Percentiles rank a stretch among this genome's conserved stretches.
Conservation (phyloP, 2,329 filamentous ascomycete species). For the Xylariaceae sp. region DNA sequence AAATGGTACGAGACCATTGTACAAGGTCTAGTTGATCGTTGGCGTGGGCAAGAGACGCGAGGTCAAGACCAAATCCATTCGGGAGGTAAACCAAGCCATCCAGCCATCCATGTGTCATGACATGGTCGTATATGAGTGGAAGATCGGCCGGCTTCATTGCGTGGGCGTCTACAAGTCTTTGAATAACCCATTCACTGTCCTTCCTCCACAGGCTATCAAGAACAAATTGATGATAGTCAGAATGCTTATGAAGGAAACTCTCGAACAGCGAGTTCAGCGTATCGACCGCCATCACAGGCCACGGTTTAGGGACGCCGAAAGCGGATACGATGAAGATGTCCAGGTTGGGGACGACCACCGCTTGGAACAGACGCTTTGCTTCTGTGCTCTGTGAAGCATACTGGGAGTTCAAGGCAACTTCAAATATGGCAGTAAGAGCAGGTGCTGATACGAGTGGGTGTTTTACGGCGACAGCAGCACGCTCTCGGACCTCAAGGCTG, state of each 20-base stretch:
- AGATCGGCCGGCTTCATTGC: slow-evolving; percentile 65
- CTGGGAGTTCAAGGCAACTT: slow-evolving; percentile 58
- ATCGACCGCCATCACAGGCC: slow-evolving; percentile 70
- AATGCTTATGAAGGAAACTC: slow-evolving; percentile 75
- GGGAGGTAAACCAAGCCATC: slow-evolving; percentile 73
- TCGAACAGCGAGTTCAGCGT: slow-evolving; percentile 75
- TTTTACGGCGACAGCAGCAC: slow-evolving; percentile 62
- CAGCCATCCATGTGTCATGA: slow-evolving; percentile 77
- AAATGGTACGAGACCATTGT: slow-evolving; percentile 72
- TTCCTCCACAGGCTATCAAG: slow-evolving; percentile 89
- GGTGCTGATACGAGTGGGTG: slow-evolving; percentile 87
- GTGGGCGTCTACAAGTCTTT: slow-evolving; percentile 73
- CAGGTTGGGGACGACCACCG: slow-evolving; percentile 67
- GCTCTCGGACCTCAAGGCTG: slow-evolving; percentile 45
- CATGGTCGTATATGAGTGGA: slow-evolving; percentile 71
- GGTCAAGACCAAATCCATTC: slow-evolving; percentile 82
- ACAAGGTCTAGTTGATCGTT: slow-evolving; percentile 75
- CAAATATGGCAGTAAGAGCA: slow-evolving; percentile 68
- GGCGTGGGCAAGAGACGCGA: slow-evolving; percentile 80
- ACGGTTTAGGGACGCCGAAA: slow-evolving; percentile 72
- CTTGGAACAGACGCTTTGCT: slow-evolving; percentile 62
- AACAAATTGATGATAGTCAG: slow-evolving; percentile 79
- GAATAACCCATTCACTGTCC: slow-evolving; percentile 80
- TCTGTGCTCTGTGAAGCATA: slow-evolving; percentile 60
- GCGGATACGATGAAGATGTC: slow-evolving; percentile 77